A percentile compares a stretch with the other conserved stretches of the same genome.
phyloP scores from a whole-genome alignment of 2,329 filamentous ascomycete species.

The Arthrocladium fulminans region DNA sequence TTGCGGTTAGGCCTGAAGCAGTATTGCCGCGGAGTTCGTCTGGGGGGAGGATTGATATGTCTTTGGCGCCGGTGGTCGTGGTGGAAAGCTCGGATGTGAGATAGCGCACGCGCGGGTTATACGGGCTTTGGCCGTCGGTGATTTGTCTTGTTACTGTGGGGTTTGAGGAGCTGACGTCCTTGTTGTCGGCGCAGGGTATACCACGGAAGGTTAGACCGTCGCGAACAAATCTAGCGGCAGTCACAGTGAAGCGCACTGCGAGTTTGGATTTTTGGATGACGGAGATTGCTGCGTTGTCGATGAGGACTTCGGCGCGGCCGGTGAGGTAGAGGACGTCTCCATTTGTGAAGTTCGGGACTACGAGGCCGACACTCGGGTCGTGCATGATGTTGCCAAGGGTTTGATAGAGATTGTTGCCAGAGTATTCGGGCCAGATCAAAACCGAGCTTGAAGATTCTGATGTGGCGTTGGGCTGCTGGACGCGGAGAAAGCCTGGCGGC shows the following conservation, averaged over 20 bases:
- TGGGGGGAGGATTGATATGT: constrained; percentile 8
- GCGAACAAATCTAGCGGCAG: constrained; percentile 53
- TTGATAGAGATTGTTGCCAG: constrained; percentile 76
- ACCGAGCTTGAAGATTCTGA: constrained; percentile 41
- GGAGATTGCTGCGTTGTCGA: constrained; percentile 52
- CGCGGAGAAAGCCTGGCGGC: constrained; percentile 61
- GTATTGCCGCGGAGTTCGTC: constrained; percentile 10
- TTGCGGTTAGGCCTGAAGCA: constrained; percentile 37
- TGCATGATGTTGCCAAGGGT: constrained; percentile 66
- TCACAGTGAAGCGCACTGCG: constrained; percentile 58
- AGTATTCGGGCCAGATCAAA: constrained; percentile 73
- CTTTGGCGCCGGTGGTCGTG: not conserved
- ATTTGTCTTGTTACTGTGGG: constrained; percentile 38
- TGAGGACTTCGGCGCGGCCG: constrained; percentile 57
- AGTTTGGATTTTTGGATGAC: constrained; percentile 63
- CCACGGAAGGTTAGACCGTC: constrained; percentile 62
- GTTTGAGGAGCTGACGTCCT: not conserved
- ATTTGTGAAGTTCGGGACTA: constrained; percentile 64
- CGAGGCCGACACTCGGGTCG: constrained; percentile 59
- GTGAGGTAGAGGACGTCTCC: constrained; percentile 68
- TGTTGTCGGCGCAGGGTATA: not conserved
- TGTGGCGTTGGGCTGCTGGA: constrained; percentile 35
- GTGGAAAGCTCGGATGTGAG: constrained; percentile 49
- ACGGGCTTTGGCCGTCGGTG: constrained; percentile 49
- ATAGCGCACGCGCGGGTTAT: constrained; percentile 65